Percentiles rank a stretch among this genome's conserved stretches.
Conservation (phyloP, 2,329 filamentous ascomycete species). For the Fusarium aywerte region DNA sequence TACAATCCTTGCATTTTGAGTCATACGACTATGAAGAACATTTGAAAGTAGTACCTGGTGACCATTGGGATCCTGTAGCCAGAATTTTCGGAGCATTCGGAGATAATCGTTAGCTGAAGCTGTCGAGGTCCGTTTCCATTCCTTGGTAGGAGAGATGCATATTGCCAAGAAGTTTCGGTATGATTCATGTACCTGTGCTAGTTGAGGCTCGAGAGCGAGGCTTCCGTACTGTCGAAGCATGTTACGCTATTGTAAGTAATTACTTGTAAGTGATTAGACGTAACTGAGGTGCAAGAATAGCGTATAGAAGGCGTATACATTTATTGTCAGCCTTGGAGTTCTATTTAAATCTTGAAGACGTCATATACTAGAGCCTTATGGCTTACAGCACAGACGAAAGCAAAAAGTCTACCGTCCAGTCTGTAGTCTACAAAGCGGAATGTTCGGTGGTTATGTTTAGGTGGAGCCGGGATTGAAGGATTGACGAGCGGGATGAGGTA, state of each 20-base stretch:
- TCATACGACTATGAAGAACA: constrained; percentile 5
- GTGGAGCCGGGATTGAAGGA: constrained; percentile 1
- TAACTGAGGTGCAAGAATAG: neutral
- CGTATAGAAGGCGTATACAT: neutral
- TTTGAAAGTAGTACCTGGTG: constrained; percentile 13
- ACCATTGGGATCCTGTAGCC: constrained; percentile 7
- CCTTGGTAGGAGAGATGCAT: neutral
- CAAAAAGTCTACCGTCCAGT: too few species aligned
- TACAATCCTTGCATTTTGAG: constrained; percentile 15
- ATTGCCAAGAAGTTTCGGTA: constrained; percentile 20
- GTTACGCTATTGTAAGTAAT: neutral
- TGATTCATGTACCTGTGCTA: neutral
- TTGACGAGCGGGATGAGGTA: constrained; percentile 2
- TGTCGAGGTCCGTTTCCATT: neutral
- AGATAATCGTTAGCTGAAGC: constrained; percentile 1
- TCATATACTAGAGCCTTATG: constrained; percentile 26
- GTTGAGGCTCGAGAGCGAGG: neutral
- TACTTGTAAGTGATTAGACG: constrained; percentile 1
- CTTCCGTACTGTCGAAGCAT: neutral
- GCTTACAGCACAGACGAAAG: neutral
- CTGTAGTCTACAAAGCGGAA: constrained; percentile 12
- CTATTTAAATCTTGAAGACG: neutral
- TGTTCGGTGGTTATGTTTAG: constrained; percentile 3
- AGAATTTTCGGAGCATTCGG: constrained; percentile 29
- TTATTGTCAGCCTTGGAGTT: constrained; percentile 15